These are phyloP conservation scores for Saccharum officinarum DNA, from an alignment of 176 grass and related monocot genomes.

Conservation along the genomic window DNA sequence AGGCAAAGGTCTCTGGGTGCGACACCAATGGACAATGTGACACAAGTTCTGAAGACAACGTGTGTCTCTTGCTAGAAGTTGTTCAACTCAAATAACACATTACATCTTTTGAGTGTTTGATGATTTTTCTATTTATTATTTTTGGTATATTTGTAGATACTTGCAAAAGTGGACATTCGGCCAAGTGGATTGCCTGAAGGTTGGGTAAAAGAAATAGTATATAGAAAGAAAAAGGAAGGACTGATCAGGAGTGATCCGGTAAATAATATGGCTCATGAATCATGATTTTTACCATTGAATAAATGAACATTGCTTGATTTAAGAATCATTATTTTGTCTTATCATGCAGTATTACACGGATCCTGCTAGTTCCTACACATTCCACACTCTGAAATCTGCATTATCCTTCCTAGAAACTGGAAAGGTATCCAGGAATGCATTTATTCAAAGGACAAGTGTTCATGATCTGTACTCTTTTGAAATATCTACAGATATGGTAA, in stretches of 20 bases:
- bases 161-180: slow-evolving; percentile 42
- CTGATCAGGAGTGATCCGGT: slow-evolving; percentile 45
- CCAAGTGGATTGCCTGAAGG: slow-evolving; percentile 42
- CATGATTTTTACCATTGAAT: background rate
- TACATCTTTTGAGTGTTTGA: background rate
- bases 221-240: slow-evolving; percentile 36
- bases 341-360: slow-evolving; percentile 51
- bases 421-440: slow-evolving; percentile 20
- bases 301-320: background rate
- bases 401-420: slow-evolving; percentile 38
- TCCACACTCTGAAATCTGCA: slow-evolving; percentile 42
- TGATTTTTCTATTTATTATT: background rate
- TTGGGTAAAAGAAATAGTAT: slow-evolving; percentile 42
- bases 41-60: slow-evolving; percentile 23
- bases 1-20: slow-evolving; percentile 3
- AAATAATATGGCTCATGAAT: background rate
- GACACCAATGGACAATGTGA: slow-evolving; percentile 36
- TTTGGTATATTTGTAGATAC: slow-evolving; percentile 27
- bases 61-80: background rate
- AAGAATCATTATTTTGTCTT: background rate
- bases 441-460: slow-evolving; percentile 42
- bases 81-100: background rate
- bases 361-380: slow-evolving; percentile 36
- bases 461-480: slow-evolving; percentile 50
- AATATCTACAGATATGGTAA: slow-evolving; percentile 43